Evolutionary conservation across 106 monocot genomes (phyloP).

Genomic region (Dioscorea zingiberensis): DNA sequence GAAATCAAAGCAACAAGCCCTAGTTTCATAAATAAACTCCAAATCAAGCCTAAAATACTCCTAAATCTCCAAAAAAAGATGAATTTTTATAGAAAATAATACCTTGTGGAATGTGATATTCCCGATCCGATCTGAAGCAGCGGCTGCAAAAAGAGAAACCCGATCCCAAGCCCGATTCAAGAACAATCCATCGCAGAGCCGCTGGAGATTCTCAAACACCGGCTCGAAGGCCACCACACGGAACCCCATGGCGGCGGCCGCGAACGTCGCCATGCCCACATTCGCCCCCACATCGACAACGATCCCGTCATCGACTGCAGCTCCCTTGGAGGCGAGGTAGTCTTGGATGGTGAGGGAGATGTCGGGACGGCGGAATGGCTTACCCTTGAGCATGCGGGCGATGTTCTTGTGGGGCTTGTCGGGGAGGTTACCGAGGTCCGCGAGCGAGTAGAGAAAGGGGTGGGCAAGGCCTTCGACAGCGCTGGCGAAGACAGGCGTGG

Average conservation of each 20-base stretch:
- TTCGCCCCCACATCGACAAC: slow-evolving; percentile 88
- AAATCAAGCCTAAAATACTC: no score
- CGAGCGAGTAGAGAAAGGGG: slow-evolving; percentile 88
- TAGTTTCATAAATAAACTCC: no score
- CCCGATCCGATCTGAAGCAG: slow-evolving; percentile 73
- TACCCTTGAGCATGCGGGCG: slow-evolving; percentile 77
- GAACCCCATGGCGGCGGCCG: slow-evolving; percentile 91
- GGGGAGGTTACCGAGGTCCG: slow-evolving; percentile 84
- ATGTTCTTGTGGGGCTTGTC: slow-evolving; percentile 99
- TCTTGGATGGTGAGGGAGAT: slow-evolving; percentile 83
- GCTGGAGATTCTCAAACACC: slow-evolving; percentile 85
- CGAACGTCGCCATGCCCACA: slow-evolving; percentile 96
- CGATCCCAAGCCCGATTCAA: slow-evolving; percentile 61
- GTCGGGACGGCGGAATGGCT: slow-evolving; percentile 77
- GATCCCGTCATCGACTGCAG: slow-evolving; percentile 35
- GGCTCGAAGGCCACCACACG: slow-evolving; percentile 89
- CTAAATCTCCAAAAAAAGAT: no score
- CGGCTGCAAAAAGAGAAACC: slow-evolving; percentile 63
- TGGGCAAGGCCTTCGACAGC: slow-evolving; percentile 65
- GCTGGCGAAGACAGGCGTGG: slow-evolving; percentile 77
- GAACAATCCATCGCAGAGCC: slow-evolving; percentile 86
- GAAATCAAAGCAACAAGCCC: no score
- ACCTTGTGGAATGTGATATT: slow-evolving; percentile 98
- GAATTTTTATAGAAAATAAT: neutral
- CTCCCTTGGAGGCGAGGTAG: slow-evolving; percentile 36